Evolutionary conservation across 805 yeast genomes (phyloP).

Genomic region (Wickerhamia fluorescens): DNA sequence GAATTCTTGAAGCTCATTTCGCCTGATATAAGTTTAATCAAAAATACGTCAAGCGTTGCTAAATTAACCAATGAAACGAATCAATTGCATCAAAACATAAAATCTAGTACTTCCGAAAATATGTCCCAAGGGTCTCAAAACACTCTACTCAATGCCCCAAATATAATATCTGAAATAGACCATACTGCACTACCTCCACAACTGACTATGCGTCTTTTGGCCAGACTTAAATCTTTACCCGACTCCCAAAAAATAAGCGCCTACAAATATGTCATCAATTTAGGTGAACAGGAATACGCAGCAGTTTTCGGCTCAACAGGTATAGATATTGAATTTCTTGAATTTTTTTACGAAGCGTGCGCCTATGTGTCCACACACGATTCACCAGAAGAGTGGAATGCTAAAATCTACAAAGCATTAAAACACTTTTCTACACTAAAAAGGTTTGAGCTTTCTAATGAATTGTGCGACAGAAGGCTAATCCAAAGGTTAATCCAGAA

Average conservation of each 20-base stretch:
- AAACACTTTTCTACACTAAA: constrained; percentile 23
- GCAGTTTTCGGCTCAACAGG: constrained; percentile 36
- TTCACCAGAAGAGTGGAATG: constrained; percentile 8
- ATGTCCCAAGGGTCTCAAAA: too few species aligned
- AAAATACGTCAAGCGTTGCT: too few species aligned
- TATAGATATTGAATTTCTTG: constrained; percentile 42
- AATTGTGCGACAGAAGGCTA: constrained; percentile 20
- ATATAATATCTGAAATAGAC: too few species aligned
- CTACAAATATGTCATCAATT: constrained; percentile 28
- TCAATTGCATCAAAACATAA: not conserved
- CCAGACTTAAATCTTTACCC: constrained; percentile 21
- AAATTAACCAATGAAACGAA: not conserved
- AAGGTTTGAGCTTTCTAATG: constrained; percentile 28
- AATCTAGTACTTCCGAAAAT: too few species aligned
- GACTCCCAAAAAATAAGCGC: constrained; percentile 19
- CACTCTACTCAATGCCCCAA: too few species aligned
- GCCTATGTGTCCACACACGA: constrained; percentile 8
- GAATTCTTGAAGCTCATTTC: constrained; percentile 12
- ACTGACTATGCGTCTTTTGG: constrained; percentile 19
- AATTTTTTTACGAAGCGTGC: constrained; percentile 41
- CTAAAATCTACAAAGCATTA: constrained; percentile 15
- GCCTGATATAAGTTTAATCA: too few species aligned
- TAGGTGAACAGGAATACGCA: constrained; percentile 17
- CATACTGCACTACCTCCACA: too few species aligned
- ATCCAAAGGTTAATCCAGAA: not conserved